Evolutionary conservation across 1,284 basidiomycete genomes (phyloP).

Genomic region (Ceratobasidium sp.): DNA sequence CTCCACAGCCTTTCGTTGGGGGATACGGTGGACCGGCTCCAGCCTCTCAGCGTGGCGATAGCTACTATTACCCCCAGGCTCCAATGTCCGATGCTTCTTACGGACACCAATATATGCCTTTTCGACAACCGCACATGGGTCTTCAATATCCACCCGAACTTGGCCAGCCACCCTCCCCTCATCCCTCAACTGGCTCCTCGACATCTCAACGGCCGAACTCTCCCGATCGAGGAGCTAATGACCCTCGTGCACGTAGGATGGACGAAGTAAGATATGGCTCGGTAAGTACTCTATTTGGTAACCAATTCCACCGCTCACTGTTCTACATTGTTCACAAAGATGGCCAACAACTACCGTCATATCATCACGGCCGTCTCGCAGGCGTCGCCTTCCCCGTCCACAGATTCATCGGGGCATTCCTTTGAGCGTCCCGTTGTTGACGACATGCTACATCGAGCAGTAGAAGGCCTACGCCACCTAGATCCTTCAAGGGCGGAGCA

Average conservation of each 20-base stretch:
- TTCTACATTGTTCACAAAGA: neutral
- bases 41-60: constrained; percentile 2
- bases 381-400: constrained; percentile 26
- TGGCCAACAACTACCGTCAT: constrained; percentile 29
- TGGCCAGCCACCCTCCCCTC: constrained; percentile 24
- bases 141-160: constrained; percentile 15
- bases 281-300: constrained; percentile 4
- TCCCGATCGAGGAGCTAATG: constrained; percentile 9
- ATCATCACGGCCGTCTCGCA: constrained; percentile 39
- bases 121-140: constrained; percentile 1
- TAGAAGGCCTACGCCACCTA: constrained; percentile 19
- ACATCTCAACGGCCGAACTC: constrained; percentile 19
- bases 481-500: constrained; percentile 36
- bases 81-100: constrained; percentile 13
- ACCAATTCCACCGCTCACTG: neutral
- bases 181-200: constrained; percentile 7
- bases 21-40: neutral
- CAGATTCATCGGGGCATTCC: constrained; percentile 19
- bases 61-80: constrained; percentile 34
- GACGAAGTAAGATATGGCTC: constrained; percentile 29
- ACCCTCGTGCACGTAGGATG: neutral
- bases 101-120: constrained; percentile 30
- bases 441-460: constrained; percentile 38
- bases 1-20: constrained; percentile 2
- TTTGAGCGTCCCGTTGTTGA: constrained; percentile 34